Evolutionary conservation across 345 rosid genomes (phyloP), one percentile per base, ranked within the genome.

Genomic region (Gossypium anomalum): DNA sequence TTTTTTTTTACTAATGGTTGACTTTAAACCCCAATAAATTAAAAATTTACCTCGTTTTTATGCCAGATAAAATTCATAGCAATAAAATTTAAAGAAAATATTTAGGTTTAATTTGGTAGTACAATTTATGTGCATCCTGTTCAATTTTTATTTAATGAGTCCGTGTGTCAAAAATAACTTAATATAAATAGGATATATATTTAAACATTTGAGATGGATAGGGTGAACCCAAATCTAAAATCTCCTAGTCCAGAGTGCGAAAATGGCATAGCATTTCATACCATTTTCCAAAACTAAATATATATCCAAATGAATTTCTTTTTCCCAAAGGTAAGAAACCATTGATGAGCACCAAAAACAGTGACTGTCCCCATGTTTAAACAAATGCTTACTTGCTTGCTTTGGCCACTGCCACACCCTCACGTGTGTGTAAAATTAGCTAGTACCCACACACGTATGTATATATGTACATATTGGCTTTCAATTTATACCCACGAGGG

Each of bases 341-440:
- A 34, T 62, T 16, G 47, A 2, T 62, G 22, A 34, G 16, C n/a
- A 62, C 67, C 67, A 62, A 62, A 62, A 62, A 62, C 67, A 62
- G 67, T 62, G 67, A 62, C 17, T 51, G 5, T 61, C 66, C 44
- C 4, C 19, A 9, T 9, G 3, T 8, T 16, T 34, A n/a, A 38
- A 51, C 70, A 11, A 45, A 66, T 44, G 53, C 56, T 15, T 16
- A 41, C 17, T 60, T 25, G 19, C 66, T 20, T 19, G 34, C 52
- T 20, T 64, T 64, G 20, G 23, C 27, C 25, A 38, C 48, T 11
- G 69, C 27, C 49, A 43, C 68, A n/a, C 49, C 68, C 49, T 41
- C 68, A 38, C 48, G 16, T 38, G 68, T n/a, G 47, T 62, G 5
- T 17, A 62, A 38, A 63, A 29, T 25, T 25, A 25, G 34, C 13